A percentile compares a stretch with the other conserved stretches of the same genome.
Evolutionary conservation across 495 filamentous ascomycete species (phyloP).

Genomic region (Ramalina intermedia): DNA sequence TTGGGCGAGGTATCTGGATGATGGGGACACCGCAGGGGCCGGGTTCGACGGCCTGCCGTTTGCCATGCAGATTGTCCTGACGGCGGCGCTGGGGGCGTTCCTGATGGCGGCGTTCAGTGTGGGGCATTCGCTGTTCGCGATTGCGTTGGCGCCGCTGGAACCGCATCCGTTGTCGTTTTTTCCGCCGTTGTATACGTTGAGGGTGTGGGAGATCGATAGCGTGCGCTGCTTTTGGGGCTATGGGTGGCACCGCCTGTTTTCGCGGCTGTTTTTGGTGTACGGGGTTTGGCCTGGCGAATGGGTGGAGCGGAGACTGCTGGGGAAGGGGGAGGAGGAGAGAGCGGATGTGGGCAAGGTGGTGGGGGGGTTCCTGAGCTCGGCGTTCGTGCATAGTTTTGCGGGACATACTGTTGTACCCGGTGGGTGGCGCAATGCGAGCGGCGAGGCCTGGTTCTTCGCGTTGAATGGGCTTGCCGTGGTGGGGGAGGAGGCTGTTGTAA

Average conservation of each 20-base stretch:
- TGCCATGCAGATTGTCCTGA: conserved; percentile 8
- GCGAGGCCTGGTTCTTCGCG: conserved; percentile 15
- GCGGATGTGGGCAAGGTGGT: conserved; percentile 15
- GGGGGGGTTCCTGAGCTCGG: conserved; percentile 14
- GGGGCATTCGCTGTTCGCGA: conserved; percentile 12
- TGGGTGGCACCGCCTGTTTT: conserved; percentile 17
- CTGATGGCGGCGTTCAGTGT: conserved; percentile 13
- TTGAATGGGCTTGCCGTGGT: conserved; percentile 13
- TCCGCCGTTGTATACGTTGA: conserved; percentile 13
- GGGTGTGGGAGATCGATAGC: conserved; percentile 11
- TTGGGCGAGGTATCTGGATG: conserved; percentile 2
- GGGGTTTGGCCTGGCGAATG: conserved; percentile 17
- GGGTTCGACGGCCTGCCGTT: conserved; percentile 11
- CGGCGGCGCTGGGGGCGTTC: conserved; percentile 13
- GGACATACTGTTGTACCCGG: conserved; percentile 13
- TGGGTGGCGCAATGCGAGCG: conserved; percentile 8
- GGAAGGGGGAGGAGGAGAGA: conserved; percentile 2
- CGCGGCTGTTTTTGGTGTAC: conserved; percentile 15
- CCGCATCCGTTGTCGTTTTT: conserved; percentile 17
- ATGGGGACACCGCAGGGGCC: not conserved
- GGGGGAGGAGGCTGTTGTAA: conserved; percentile 11
- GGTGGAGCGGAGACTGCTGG: conserved; percentile 12
- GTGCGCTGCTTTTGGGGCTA: conserved; percentile 17
- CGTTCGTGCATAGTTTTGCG: conserved; percentile 15
- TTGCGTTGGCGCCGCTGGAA: conserved; percentile 10